Percentiles rank a stretch among this genome's conserved stretches.
Evolutionary conservation across 2,329 filamentous ascomycete genomes (phyloP).

Genomic region (Pseudocercospora eumusae): DNA sequence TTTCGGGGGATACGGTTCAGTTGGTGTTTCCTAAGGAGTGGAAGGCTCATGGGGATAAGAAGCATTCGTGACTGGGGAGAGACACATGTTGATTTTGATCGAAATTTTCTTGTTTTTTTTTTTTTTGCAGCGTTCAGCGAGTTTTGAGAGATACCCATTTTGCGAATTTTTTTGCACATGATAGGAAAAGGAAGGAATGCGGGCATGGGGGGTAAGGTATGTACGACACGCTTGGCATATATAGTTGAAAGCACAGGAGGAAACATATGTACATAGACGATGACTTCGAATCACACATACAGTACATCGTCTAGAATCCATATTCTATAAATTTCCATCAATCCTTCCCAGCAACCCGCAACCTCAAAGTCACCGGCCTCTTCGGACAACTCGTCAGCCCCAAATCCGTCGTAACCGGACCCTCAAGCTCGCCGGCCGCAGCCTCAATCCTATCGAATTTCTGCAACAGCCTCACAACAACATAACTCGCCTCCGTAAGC

Average conservation of each 20-base stretch:
- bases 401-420: conserved; percentile 28
- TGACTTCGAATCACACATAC: too few relatives aligned
- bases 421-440: conserved; percentile 28
- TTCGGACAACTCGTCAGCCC: conserved; percentile 37
- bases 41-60: neutral
- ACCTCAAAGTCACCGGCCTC: conserved; percentile 30
- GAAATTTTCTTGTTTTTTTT: neutral
- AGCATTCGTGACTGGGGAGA: neutral
- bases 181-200: neutral
- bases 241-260: too few relatives aligned
- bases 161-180: neutral
- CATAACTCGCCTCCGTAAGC: conserved; percentile 39
- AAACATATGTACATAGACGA: neutral
- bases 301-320: too few relatives aligned
- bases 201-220: neutral
- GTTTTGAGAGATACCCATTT: neutral
- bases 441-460: conserved; percentile 36
- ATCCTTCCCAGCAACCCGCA: too few relatives aligned
- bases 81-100: neutral
- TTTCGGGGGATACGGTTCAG: conserved; percentile 31
- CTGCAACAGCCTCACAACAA: conserved; percentile 37
- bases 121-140: conserved; percentile 4
- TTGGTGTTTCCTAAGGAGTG: conserved; percentile 28
- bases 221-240: neutral
- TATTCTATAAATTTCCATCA: too few relatives aligned